A percentile compares a stretch with the other conserved stretches of the same genome.
phyloP scores from a whole-genome alignment of 176 grass and related monocot species.

The Ampelocalamus luodianensis region DNA sequence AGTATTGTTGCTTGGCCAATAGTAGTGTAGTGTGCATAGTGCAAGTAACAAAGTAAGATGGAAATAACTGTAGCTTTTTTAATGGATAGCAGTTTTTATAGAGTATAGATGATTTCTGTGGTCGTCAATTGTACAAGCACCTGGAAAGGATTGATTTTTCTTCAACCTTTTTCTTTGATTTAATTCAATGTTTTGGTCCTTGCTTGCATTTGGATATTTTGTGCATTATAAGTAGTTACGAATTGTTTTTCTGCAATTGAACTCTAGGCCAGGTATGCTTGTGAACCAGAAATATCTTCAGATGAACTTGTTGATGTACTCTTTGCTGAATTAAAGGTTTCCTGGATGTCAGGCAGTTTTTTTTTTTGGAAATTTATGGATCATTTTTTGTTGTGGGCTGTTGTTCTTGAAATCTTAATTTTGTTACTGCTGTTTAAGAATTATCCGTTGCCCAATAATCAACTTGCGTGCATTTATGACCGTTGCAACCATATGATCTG shows the following conservation, averaged over 20 bases:
- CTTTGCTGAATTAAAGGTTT: too few relatives aligned
- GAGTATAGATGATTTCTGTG: too few relatives aligned
- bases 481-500: neutral
- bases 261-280: neutral
- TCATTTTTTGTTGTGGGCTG: neutral
- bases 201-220: conserved; percentile 3
- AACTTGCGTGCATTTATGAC: neutral
- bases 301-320: neutral
- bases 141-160: neutral
- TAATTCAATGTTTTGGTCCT: neutral
- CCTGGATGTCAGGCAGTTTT: too few relatives aligned
- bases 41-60: too few relatives aligned
- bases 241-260: neutral
- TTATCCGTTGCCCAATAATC: neutral
- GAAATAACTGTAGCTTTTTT: too few relatives aligned
- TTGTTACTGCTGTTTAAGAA: neutral
- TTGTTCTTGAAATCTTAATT: neutral
- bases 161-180: neutral
- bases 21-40: too few relatives aligned
- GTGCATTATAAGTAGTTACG: neutral
- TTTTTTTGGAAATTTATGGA: too few relatives aligned
- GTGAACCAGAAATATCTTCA: neutral
- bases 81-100: too few relatives aligned
- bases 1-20: too few relatives aligned
- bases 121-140: too few relatives aligned